These are phyloP conservation scores for Lentinula sp. DNA, from an alignment of 768 basidiomycete species.

Conservation along the genomic window DNA sequence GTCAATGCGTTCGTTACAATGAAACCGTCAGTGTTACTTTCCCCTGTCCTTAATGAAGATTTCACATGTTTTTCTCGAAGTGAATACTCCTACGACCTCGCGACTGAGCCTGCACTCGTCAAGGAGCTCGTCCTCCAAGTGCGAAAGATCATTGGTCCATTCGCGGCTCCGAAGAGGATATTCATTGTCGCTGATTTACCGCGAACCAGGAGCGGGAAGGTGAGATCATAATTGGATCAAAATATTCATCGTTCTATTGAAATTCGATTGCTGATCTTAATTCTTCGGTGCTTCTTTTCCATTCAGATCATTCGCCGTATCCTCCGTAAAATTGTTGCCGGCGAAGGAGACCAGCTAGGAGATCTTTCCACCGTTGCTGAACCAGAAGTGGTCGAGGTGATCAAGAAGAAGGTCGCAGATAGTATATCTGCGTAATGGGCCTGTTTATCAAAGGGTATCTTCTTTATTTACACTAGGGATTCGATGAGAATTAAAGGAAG, in stretches of 20 bases:
- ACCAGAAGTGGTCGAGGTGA: conserved; percentile 76
- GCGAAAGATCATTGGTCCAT: conserved; percentile 95
- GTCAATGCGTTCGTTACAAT: conserved; percentile 93
- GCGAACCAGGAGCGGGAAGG: conserved; percentile 95
- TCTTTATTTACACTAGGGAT: not conserved
- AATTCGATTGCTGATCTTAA: not conserved
- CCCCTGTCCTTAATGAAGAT: too few relatives aligned
- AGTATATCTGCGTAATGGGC: conserved; percentile 3
- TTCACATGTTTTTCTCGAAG: conserved; percentile 23
- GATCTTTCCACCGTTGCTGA: conserved; percentile 93
- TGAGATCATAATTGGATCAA: conserved; percentile 21
- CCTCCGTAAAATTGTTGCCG: conserved; percentile 93
- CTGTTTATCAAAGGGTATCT: not conserved
- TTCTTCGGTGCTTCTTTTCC: not conserved
- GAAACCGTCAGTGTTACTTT: conserved; percentile 68
- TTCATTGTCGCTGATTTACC: conserved; percentile 80
- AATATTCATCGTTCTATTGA: not conserved
- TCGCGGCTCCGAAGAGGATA: conserved; percentile 94
- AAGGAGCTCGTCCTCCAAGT: conserved; percentile 95
- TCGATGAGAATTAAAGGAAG: not conserved
- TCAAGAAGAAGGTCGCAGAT: conserved; percentile 73
- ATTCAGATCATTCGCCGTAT: conserved; percentile 87
- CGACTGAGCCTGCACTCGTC: conserved; percentile 60
- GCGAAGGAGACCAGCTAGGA: conserved; percentile 92
- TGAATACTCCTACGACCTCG: conserved; percentile 73